Percentiles rank a stretch among this genome's conserved stretches.
Evolutionary conservation across 225 moss, liverwort and hornwort species (phyloP).

Genomic region (Ulota crispa): DNA sequence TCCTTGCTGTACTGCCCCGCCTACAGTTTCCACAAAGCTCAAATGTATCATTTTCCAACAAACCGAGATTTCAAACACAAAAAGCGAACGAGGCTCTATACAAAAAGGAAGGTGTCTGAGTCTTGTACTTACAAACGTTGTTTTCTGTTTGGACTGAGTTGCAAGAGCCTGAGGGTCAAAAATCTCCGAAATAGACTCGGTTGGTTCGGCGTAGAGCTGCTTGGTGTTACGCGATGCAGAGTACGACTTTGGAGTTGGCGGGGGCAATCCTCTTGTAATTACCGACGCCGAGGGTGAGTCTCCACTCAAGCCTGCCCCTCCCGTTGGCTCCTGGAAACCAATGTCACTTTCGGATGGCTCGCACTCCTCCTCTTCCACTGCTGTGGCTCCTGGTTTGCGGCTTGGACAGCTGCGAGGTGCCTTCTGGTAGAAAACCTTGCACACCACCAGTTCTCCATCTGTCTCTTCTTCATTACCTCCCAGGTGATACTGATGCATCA

Average conservation of each 20-base stretch:
- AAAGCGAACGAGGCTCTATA: background rate
- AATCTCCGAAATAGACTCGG: slow-evolving; percentile 63
- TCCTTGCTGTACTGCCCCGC: slow-evolving; percentile 21
- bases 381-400: slow-evolving; percentile 46
- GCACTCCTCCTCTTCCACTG: slow-evolving; percentile 61
- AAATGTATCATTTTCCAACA: background rate
- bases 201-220: slow-evolving; percentile 55
- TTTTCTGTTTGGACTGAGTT: slow-evolving; percentile 54
- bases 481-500: slow-evolving; percentile 92
- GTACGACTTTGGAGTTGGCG: slow-evolving; percentile 45
- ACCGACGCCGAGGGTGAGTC: slow-evolving; percentile 51
- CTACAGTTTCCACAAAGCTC: slow-evolving; percentile 15
- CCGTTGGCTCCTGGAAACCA: slow-evolving; percentile 49
- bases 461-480: slow-evolving; percentile 83
- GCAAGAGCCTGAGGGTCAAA: slow-evolving; percentile 58
- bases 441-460: slow-evolving; percentile 88
- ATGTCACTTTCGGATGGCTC: slow-evolving; percentile 54
- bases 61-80: background rate
- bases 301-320: slow-evolving; percentile 39
- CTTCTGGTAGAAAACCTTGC: slow-evolving; percentile 93
- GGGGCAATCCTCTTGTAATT: slow-evolving; percentile 52
- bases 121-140: slow-evolving; percentile 28
- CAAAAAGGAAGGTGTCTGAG: rapidly evolving
- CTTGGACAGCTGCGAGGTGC: slow-evolving; percentile 86
- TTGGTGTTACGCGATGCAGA: slow-evolving; percentile 47